These are phyloP conservation scores for Glycine tomentella DNA, from an alignment of 306 rosid genomes.

Conservation along the genomic window DNA sequence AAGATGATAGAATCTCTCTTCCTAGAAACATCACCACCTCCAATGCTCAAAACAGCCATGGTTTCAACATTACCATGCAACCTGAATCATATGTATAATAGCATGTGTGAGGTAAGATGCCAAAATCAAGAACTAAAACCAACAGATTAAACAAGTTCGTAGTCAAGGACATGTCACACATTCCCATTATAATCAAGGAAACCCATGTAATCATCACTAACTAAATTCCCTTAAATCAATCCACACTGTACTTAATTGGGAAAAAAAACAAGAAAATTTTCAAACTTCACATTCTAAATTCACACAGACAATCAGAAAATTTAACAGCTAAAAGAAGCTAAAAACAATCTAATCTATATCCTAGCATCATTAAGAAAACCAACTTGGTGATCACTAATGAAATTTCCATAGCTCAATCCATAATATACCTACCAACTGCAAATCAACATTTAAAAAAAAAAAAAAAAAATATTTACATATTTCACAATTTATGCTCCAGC, in stretches of 20 bases:
- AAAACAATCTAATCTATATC: not conserved
- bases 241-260: conserved; percentile 2
- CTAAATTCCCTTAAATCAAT: conserved; percentile 25
- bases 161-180: not conserved
- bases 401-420: conserved; percentile 7
- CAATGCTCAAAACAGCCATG: conserved; percentile 73
- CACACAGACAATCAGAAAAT: not conserved
- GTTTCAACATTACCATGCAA: conserved; percentile 90
- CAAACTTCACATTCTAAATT: not conserved
- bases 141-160: not conserved
- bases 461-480: not conserved
- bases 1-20: conserved; percentile 85
- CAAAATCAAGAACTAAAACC: conserved; percentile 29
- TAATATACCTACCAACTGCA: not conserved
- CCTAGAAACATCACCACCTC: conserved; percentile 79
- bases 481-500: not conserved
- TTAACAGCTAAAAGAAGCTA: conserved; percentile 8
- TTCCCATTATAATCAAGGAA: conserved; percentile 15
- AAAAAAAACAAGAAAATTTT: not conserved
- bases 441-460: not conserved
- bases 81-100: conserved; percentile 54
- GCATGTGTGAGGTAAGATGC: conserved; percentile 9
- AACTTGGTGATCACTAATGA: not conserved
- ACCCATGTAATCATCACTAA: not conserved
- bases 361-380: conserved; percentile 16